Percentiles rank a stretch among this genome's conserved stretches.
These are phyloP conservation scores for Leccinum boreale DNA, from an alignment of 768 basidiomycete genomes.

Conservation along the genomic window DNA sequence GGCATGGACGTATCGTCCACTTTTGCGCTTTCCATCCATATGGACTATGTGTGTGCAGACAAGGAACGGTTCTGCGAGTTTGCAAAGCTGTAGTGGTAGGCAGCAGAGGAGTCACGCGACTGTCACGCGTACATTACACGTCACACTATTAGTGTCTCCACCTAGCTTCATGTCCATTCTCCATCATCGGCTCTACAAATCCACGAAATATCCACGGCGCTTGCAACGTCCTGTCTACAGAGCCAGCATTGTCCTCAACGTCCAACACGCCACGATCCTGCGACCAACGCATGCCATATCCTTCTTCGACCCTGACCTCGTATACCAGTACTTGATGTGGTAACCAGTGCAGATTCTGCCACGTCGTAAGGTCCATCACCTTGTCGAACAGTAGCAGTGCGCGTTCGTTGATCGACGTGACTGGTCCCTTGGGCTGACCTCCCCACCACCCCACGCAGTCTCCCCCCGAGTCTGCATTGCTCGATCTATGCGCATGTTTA, in stretches of 20 bases:
- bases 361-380: slow-evolving; percentile 50
- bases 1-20: slow-evolving; percentile 55
- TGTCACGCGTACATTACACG: slow-evolving; percentile 25
- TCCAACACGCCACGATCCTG: slow-evolving; percentile 37
- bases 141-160: slow-evolving; percentile 48
- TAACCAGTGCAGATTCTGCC: slow-evolving; percentile 66
- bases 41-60: neutral
- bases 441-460: slow-evolving; percentile 56
- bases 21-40: slow-evolving; percentile 10
- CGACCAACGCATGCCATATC: slow-evolving; percentile 69
- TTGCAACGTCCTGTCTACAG: neutral
- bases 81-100: neutral
- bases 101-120: slow-evolving; percentile 20
- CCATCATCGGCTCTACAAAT: slow-evolving; percentile 68
- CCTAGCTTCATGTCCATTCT: slow-evolving; percentile 58
- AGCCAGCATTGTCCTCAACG: neutral
- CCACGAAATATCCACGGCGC: slow-evolving; percentile 57
- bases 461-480: neutral
- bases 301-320: slow-evolving; percentile 54
- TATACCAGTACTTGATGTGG: slow-evolving; percentile 62
- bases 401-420: slow-evolving; percentile 48
- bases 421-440: slow-evolving; percentile 47
- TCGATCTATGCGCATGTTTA: slow-evolving; percentile 60
- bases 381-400: slow-evolving; percentile 51
- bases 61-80: neutral